Evolutionary conservation across 352 stramenopile genomes (phyloP).

Genomic region (Phytopythium mirpurense): DNA sequence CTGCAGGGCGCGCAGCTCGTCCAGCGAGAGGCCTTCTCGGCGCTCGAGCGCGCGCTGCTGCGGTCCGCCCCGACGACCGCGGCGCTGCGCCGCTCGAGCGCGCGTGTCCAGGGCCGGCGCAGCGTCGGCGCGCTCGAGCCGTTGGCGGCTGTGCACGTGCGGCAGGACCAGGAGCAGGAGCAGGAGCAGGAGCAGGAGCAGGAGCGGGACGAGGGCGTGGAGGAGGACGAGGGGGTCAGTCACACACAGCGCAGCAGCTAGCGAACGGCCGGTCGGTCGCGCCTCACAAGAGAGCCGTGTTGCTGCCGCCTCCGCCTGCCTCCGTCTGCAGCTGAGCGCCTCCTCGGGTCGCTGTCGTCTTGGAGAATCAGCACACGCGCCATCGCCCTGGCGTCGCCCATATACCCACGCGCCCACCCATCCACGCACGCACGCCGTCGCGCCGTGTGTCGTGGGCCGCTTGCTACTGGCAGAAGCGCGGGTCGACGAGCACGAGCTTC

Average conservation of each 20-base stretch:
- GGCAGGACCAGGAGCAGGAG: neutral
- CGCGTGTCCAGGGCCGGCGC: neutral
- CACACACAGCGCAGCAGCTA: no score
- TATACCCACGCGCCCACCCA: no score
- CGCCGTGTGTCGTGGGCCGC: no score
- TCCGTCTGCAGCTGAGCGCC: no score
- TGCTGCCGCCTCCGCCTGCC: no score
- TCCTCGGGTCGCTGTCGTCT: no score
- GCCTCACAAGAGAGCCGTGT: neutral
- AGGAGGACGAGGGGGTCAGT: no score
- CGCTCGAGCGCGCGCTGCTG: constrained; percentile 63
- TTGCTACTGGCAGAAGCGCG: constrained; percentile 1
- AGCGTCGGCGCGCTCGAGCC: neutral
- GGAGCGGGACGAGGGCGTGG: neutral
- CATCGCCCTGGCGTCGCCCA: no score
- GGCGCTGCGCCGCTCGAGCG: neutral
- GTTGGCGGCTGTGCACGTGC: no score
- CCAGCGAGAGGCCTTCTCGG: constrained; percentile 65
- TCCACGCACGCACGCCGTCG: no score
- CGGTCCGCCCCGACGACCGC: constrained; percentile 17
- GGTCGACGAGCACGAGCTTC: constrained; percentile 11
- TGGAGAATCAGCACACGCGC: no score
- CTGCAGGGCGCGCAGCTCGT: constrained; percentile 69
- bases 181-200: neutral
- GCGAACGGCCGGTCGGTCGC: no score